Evolutionary conservation across 495 filamentous ascomycete species (phyloP), one percentile per base, ranked within the genome.

Genomic region (Neohortaea acidophila): DNA sequence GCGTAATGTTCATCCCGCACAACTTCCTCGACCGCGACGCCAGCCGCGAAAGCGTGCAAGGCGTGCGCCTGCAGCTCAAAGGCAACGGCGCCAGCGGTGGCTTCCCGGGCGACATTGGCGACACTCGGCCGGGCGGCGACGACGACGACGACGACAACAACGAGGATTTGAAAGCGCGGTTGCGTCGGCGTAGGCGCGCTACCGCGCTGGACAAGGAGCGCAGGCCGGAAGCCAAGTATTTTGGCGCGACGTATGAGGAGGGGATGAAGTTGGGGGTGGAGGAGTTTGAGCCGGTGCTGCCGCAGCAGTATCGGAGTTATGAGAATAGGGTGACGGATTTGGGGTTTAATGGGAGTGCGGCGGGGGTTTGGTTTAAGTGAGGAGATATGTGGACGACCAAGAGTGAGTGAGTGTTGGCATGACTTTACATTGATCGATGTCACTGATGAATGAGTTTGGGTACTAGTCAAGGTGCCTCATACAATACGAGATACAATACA

Each of bases 1-100:
- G 45, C 33, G 41, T 48, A 25, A 48, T 48, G 45, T 44, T 48
- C 41, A 25, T 48, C 23, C 45, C 45, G 20, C 45, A 48, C 33
- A 48, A 48, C 28, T 48, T 48, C 41, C 24, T 22, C 21, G 45
- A 48, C 32, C 35, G 28, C 24, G 45, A 48, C 36, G 34, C 45
- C 3, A 48, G 45, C 25, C 40, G 45, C 7, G 33, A 44, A 22
- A 39, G 34, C 35, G 45, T 48, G 15, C 45, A 48, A 36, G 45
- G 45, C n/a, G 45, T 48, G 9, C 33, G 45, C 1, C 20, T 48
- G 11, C 45, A 48, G 21, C 31, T 48, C n/a, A 12, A 29, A 19
- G 44, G 44, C n/a, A 25, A n/a, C 8, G 39, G 40, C 21, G 34
- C 24, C 8, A 40, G 40, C 22, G 45, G 45, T 14, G 45, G 45